A percentile compares a stretch with the other conserved stretches of the same genome.
phyloP scores from a whole-genome alignment of 805 yeast genomes.

The Vanderwaltozyma tropicalis region DNA sequence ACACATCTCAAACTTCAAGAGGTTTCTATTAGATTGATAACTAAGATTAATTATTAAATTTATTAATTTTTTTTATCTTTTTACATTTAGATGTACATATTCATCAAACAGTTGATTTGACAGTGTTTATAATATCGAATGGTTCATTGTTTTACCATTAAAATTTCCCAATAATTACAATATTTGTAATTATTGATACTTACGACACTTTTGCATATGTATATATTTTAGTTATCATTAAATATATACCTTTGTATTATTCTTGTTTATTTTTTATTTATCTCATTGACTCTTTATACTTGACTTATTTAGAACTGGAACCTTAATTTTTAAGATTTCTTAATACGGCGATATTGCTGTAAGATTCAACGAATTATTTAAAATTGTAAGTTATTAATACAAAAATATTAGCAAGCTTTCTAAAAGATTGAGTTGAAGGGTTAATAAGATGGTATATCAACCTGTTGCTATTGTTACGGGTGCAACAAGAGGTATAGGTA shows the following conservation, averaged over 20 bases:
- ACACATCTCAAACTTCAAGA: slow-evolving; percentile 27
- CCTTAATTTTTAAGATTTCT: too few species aligned
- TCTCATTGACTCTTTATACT: neutral
- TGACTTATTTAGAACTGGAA: too few species aligned
- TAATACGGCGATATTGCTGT: too few species aligned
- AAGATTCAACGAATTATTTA: too few species aligned
- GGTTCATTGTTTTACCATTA: neutral
- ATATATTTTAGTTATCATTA: slow-evolving; percentile 9
- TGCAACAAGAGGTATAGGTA: slow-evolving; percentile 36
- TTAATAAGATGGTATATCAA: neutral
- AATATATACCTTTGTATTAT: slow-evolving; percentile 4
- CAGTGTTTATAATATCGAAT: neutral
- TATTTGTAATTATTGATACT: neutral
- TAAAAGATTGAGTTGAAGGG: neutral
- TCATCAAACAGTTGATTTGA: too few species aligned
- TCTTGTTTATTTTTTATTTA: neutral
- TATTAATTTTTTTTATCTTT: neutral
- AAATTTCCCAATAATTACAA: neutral
- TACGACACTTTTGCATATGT: slow-evolving; percentile 11
- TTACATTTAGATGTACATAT: too few species aligned
- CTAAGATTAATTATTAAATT: neutral
- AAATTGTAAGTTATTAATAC: neutral
- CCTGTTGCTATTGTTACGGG: slow-evolving; percentile 33
- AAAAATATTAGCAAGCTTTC: neutral
- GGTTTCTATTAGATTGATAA: slow-evolving; percentile 20